Percentiles rank a stretch among this genome's conserved stretches.
Evolutionary conservation across 2,329 filamentous ascomycete genomes (phyloP).

Genomic region (Metarhizium sp.): DNA sequence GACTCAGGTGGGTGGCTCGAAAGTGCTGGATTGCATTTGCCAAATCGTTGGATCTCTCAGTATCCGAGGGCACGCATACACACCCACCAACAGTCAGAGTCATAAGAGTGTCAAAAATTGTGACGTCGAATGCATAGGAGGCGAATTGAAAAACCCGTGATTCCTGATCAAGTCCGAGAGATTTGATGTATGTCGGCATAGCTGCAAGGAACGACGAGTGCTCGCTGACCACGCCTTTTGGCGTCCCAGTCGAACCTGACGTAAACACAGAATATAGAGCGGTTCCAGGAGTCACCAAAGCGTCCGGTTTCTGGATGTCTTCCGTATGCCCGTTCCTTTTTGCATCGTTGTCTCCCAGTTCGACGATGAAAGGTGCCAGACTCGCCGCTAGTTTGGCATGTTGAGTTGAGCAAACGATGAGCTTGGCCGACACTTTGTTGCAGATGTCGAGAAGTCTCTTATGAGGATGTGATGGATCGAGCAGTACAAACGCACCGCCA

Average conservation of each 20-base stretch:
- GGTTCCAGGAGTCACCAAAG: background rate
- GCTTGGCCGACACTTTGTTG: background rate
- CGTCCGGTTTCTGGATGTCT: background rate
- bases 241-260: conserved; percentile 54
- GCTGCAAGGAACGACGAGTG: background rate
- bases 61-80: conserved; percentile 11
- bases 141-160: conserved; percentile 8
- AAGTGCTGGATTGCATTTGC: conserved; percentile 6
- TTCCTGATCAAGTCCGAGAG: background rate
- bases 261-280: conserved; percentile 52
- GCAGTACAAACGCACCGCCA: background rate
- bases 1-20: conserved; percentile 1
- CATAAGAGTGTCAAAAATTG: conserved; percentile 10
- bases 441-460: background rate
- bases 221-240: conserved; percentile 48
- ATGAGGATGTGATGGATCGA: background rate
- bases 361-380: background rate
- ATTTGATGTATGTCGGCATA: background rate
- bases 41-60: conserved; percentile 10
- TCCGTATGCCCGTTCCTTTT: background rate
- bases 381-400: background rate
- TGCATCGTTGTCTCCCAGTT: background rate
- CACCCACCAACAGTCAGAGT: conserved; percentile 11
- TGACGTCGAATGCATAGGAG: conserved; percentile 12
- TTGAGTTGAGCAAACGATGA: background rate